Evolutionary conservation across 148 eudicot genomes (phyloP).

Genomic region (Chenopodium berlandieri): DNA sequence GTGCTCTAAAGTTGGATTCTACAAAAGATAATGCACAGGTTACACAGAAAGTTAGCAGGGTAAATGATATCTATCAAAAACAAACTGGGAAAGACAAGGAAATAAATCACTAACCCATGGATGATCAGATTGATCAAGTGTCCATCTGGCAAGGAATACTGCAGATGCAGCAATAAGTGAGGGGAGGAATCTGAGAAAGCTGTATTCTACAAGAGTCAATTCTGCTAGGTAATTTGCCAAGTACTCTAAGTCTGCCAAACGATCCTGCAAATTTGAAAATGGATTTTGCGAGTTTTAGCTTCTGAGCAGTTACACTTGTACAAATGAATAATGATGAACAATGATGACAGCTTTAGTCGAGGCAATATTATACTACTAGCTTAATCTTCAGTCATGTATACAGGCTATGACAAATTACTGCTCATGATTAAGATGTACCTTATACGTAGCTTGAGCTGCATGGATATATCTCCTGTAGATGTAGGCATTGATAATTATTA

Average conservation of each 20-base stretch:
- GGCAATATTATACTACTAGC: not conserved
- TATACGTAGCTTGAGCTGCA: constrained; percentile 60
- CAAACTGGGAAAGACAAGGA: not conserved
- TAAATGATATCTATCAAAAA: not conserved
- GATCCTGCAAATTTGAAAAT: constrained; percentile 39
- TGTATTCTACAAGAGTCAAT: constrained; percentile 72
- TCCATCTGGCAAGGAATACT: constrained; percentile 86
- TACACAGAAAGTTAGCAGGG: not conserved
- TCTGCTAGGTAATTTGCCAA: constrained; percentile 90
- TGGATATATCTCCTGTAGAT: constrained; percentile 65
- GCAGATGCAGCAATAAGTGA: constrained; percentile 88
- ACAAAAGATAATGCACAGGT: constrained; percentile 26
- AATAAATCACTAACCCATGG: constrained; percentile 64
- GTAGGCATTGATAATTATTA: not conserved
- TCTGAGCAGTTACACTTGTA: not conserved
- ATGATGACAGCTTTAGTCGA: not conserved
- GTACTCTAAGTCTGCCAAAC: constrained; percentile 62
- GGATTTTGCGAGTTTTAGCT: constrained; percentile 1
- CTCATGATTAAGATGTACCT: constrained; percentile 37
- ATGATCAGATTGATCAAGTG: constrained; percentile 63
- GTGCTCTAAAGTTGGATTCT: constrained; percentile 83
- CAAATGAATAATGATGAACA: not conserved
- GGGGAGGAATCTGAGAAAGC: constrained; percentile 71
- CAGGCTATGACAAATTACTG: not conserved
- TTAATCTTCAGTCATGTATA: not conserved